Evolutionary conservation across 345 rosid species (phyloP).

Genomic region (Eucalyptus globulus): DNA sequence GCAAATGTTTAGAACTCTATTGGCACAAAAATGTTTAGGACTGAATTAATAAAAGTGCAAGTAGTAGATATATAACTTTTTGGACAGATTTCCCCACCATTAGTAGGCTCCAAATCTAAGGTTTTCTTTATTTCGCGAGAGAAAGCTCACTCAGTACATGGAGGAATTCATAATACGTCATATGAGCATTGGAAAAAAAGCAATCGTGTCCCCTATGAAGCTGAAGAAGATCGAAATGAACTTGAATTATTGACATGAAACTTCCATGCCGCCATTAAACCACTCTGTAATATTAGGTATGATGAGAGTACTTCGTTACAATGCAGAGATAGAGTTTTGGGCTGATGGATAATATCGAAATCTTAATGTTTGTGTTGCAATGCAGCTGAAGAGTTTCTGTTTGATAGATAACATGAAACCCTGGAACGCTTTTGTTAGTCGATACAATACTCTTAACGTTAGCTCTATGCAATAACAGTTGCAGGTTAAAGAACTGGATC

Average conservation of each 20-base stretch:
- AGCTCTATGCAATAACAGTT: not conserved
- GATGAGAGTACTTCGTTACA: not conserved
- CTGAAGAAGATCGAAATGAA: not conserved
- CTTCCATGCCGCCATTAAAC: not conserved
- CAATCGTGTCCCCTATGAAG: not conserved
- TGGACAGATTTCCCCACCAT: not conserved
- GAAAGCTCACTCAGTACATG: not conserved
- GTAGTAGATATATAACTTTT: rapidly evolving
- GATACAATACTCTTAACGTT: not conserved
- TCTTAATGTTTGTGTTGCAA: not conserved
- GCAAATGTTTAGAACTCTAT: no score
- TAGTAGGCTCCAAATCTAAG: not conserved
- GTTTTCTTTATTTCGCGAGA: not conserved
- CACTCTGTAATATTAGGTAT: not conserved
- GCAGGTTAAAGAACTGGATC: not conserved
- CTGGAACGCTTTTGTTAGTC: not conserved
- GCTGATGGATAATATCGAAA: not conserved
- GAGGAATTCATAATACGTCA: not conserved
- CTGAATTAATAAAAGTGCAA: rapidly evolving
- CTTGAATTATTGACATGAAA: not conserved
- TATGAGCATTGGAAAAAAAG: not conserved
- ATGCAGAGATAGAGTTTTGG: not conserved
- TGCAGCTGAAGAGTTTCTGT: not conserved
- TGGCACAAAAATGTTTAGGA: not conserved
- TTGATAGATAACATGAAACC: not conserved